A percentile compares a stretch with the other conserved stretches of the same genome.
Conservation (phyloP, 805 yeast genomes). For the Candida saitoana region DNA sequence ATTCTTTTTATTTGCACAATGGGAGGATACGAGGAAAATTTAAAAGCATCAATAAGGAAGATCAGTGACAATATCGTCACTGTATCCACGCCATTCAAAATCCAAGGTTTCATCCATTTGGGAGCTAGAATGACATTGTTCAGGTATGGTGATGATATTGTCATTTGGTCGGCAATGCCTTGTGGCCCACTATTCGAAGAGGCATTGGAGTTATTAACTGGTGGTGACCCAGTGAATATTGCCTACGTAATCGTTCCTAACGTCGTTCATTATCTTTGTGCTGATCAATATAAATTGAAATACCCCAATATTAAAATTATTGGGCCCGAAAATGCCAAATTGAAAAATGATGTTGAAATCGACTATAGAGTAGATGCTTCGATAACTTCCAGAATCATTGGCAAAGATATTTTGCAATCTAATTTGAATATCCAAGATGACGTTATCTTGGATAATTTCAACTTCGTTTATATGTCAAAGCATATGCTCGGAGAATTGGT, state of each 20-base stretch:
- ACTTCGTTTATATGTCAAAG: conserved; percentile 53
- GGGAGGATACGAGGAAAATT: conserved; percentile 3
- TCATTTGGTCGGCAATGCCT: conserved; percentile 5
- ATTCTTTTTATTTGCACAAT: not conserved
- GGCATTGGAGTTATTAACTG: conserved; percentile 26
- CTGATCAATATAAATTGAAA: conserved; percentile 41
- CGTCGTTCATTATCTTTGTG: conserved; percentile 54
- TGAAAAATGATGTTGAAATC: conserved; percentile 41
- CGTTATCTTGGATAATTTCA: conserved; percentile 39
- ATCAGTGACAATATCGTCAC: conserved; percentile 5
- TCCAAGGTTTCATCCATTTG: not conserved
- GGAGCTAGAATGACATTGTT: conserved; percentile 6
- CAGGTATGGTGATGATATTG: conserved; percentile 3
- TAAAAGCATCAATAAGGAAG: conserved; percentile 6
- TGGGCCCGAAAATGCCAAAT: conserved; percentile 38
- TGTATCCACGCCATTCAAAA: conserved; percentile 2
- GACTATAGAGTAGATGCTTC: conserved; percentile 31
- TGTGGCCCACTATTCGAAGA: conserved; percentile 4
- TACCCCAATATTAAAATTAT: conserved; percentile 46
- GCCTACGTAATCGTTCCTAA: conserved; percentile 53
- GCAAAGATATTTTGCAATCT: conserved; percentile 12
- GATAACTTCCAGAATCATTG: conserved; percentile 18
- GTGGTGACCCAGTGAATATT: conserved; percentile 29
- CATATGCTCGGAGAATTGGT: conserved; percentile 58
- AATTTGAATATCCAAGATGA: conserved; percentile 33